These are phyloP conservation scores for Letharia columbiana DNA, from an alignment of 495 filamentous ascomycete species.

Conservation along the genomic window DNA sequence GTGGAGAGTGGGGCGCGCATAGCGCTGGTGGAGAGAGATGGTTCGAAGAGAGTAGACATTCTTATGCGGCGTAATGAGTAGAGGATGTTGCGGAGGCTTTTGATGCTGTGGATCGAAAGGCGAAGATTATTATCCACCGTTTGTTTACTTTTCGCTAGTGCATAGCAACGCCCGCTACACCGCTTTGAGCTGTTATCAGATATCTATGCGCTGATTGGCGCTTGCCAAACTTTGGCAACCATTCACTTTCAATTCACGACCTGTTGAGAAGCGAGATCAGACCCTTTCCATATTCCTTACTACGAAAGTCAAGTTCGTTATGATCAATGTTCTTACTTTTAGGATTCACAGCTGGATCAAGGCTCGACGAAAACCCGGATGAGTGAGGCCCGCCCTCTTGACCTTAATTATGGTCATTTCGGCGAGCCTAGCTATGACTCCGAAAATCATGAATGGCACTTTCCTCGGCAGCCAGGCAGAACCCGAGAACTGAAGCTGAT, in stretches of 20 bases:
- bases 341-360: constrained; percentile 29
- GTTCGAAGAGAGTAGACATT: constrained; percentile 68
- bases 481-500: constrained; percentile 11
- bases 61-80: constrained; percentile 39
- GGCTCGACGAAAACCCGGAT: constrained; percentile 45
- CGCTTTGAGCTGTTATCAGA: neutral
- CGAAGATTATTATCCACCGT: neutral
- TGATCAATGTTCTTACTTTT: constrained; percentile 27
- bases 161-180: constrained; percentile 14
- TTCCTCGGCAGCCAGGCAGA: constrained; percentile 33
- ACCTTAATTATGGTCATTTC: constrained; percentile 60
- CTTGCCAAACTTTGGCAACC: neutral
- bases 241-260: neutral
- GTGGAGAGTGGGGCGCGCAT: constrained; percentile 60
- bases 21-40: constrained; percentile 63
- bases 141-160: constrained; percentile 7
- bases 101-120: neutral
- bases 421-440: constrained; percentile 49
- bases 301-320: constrained; percentile 30
- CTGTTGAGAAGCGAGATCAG: neutral
- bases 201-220: neutral
- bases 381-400: constrained; percentile 46
- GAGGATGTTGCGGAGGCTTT: neutral
- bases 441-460: constrained; percentile 48
- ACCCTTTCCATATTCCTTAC: neutral